A percentile compares a stretch with the other conserved stretches of the same genome.
phyloP scores from a whole-genome alignment of 768 basidiomycete genomes.

The Lyophyllum decastes region DNA sequence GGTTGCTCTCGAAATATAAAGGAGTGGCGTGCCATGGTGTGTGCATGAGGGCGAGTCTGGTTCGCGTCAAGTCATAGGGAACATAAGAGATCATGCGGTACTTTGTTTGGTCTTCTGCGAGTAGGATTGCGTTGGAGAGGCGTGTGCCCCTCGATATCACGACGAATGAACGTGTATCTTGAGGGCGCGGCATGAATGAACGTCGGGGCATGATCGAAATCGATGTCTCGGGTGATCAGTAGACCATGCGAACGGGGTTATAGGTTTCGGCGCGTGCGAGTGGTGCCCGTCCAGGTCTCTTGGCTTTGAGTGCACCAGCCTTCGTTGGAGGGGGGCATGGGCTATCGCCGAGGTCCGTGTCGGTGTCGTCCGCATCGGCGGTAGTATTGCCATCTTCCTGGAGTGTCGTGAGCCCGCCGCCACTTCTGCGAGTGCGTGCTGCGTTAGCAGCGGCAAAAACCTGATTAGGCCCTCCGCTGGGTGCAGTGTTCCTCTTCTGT shows the following conservation, averaged over 20 bases:
- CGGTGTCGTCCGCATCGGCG: conserved; percentile 70
- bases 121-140: conserved; percentile 8
- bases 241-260: conserved; percentile 58
- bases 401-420: conserved; percentile 57
- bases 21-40: conserved; percentile 24
- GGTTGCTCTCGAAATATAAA: conserved; percentile 12
- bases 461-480: conserved; percentile 48
- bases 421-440: conserved; percentile 65
- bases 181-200: conserved; percentile 12
- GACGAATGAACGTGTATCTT: not conserved
- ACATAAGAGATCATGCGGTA: conserved; percentile 15
- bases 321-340: conserved; percentile 85
- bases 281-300: conserved; percentile 51
- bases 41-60: conserved; percentile 14
- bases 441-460: conserved; percentile 73
- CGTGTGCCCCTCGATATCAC: conserved; percentile 5
- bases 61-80: conserved; percentile 13
- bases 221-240: conserved; percentile 26
- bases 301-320: conserved; percentile 52
- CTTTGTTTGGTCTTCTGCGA: conserved; percentile 9
- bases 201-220: conserved; percentile 2
- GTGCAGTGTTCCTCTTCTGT: conserved; percentile 69
- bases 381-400: conserved; percentile 66
- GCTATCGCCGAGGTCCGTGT: conserved; percentile 80
- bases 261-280: conserved; percentile 71